Evolutionary conservation across 495 filamentous ascomycete species (phyloP).

Genomic region (Aeminium ludgeri): DNA sequence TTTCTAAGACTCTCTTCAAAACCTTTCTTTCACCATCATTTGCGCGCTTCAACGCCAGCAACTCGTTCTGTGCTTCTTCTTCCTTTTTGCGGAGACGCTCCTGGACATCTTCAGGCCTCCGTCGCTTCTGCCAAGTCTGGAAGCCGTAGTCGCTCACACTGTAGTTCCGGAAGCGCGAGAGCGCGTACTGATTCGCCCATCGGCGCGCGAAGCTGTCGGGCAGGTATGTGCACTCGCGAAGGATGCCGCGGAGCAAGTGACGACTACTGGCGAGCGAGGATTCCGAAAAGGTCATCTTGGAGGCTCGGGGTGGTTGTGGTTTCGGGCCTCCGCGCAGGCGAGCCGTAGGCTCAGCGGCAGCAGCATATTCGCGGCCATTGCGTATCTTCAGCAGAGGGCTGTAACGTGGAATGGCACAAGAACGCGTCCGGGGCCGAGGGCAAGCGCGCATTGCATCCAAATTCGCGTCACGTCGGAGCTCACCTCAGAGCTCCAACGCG

Average conservation of each 20-base stretch:
- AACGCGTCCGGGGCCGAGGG: too few species aligned
- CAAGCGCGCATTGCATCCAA: too few species aligned
- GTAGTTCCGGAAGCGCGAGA: conserved; percentile 40
- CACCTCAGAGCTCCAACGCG: too few species aligned
- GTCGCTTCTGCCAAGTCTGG: conserved; percentile 6
- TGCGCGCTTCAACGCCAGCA: conserved; percentile 35
- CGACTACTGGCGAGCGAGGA: conserved; percentile 11
- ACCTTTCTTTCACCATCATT: conserved; percentile 46
- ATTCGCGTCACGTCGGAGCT: too few species aligned
- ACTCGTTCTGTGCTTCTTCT: conserved; percentile 21
- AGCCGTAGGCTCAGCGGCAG: too few species aligned
- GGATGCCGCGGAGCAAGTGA: conserved; percentile 56
- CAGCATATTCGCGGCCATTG: too few species aligned
- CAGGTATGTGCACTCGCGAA: conserved; percentile 75
- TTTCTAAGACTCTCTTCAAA: conserved; percentile 44
- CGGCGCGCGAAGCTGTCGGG: conserved; percentile 51
- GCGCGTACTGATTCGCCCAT: conserved; percentile 41
- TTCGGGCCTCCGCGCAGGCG: too few species aligned
- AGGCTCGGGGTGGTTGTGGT: conserved; percentile 3
- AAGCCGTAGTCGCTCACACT: too few species aligned
- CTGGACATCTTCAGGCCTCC: conserved; percentile 5
- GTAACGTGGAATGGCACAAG: too few species aligned
- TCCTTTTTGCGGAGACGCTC: conserved; percentile 2
- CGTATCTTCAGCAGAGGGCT: too few species aligned
- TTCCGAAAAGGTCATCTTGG: background rate